These are phyloP conservation scores for Rosellinia necatrix DNA, from an alignment of 2,329 filamentous ascomycete species.

Conservation along the genomic window DNA sequence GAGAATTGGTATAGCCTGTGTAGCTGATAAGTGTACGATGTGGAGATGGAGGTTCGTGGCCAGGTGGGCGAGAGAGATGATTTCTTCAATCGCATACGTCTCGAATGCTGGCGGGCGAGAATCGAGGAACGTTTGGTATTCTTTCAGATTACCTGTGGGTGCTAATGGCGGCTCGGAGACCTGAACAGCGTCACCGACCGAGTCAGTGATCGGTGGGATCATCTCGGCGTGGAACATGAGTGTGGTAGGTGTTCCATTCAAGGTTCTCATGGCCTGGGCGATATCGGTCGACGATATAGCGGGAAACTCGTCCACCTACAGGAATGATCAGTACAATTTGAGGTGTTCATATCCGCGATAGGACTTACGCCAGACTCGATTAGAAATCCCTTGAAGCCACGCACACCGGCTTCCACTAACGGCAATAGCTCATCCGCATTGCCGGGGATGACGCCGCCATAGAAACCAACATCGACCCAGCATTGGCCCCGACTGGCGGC, in stretches of 20 bases:
- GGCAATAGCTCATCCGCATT: conserved; percentile 80
- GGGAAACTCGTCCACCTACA: conserved; percentile 90
- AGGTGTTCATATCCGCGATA: not conserved
- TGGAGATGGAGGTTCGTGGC: conserved; percentile 86
- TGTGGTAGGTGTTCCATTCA: conserved; percentile 82
- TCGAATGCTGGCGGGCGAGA: conserved; percentile 90
- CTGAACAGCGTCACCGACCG: conserved; percentile 78
- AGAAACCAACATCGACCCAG: conserved; percentile 99
- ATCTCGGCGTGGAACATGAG: conserved; percentile 99
- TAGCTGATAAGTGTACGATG: conserved; percentile 92
- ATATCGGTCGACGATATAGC: conserved; percentile 84
- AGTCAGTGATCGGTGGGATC: conserved; percentile 83
- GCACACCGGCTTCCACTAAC: conserved; percentile 81
- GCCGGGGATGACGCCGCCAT: conserved; percentile 90
- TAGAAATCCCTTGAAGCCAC: conserved; percentile 96
- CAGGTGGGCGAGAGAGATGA: conserved; percentile 77
- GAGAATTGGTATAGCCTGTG: conserved; percentile 82
- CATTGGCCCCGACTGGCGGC: conserved; percentile 83
- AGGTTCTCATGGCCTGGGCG: conserved; percentile 74
- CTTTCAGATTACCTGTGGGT: conserved; percentile 72
- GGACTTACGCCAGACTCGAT: conserved; percentile 89
- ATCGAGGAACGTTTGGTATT: conserved; percentile 88
- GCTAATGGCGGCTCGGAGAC: conserved; percentile 69
- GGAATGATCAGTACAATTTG: conserved; percentile 25
- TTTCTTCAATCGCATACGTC: conserved; percentile 86